Evolutionary conservation across 2,329 filamentous ascomycete genomes (phyloP).

Genomic region (Penicillium sumatraense): DNA sequence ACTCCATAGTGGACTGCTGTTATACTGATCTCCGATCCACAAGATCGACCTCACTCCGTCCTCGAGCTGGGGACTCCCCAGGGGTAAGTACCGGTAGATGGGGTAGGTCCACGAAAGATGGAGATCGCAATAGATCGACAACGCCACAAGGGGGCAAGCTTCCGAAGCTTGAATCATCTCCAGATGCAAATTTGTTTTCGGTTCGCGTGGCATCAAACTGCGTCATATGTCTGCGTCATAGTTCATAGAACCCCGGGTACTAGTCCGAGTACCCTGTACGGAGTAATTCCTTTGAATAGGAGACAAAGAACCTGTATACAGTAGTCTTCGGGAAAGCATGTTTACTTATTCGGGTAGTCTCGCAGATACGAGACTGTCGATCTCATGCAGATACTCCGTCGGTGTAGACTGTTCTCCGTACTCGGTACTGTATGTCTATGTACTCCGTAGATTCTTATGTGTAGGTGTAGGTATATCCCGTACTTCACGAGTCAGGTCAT

Average conservation of each 20-base stretch:
- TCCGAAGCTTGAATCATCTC: conserved; percentile 4
- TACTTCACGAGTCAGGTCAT: no score
- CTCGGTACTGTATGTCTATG: neutral
- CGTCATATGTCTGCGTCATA: neutral
- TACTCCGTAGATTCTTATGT: no score
- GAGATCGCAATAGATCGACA: conserved; percentile 23
- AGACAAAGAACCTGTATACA: neutral
- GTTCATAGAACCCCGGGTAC: no score
- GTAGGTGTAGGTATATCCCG: no score
- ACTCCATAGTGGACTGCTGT: no score
- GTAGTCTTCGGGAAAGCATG: neutral
- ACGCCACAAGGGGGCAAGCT: conserved; percentile 8
- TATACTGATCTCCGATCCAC: no score
- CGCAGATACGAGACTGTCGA: conserved; percentile 1
- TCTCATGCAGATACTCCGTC: neutral
- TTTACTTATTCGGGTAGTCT: neutral
- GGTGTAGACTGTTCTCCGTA: neutral
- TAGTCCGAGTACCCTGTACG: neutral
- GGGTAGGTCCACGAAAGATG: conserved; percentile 12
- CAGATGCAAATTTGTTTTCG: neutral
- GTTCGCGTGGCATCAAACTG: neutral
- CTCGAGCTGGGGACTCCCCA: neutral
- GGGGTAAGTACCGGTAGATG: conserved; percentile 5
- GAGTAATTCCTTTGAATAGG: no score
- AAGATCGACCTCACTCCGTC: conserved; percentile 20